Evolutionary conservation across 2,329 filamentous ascomycete genomes (phyloP).

Genomic region (Diplocarpon mali): DNA sequence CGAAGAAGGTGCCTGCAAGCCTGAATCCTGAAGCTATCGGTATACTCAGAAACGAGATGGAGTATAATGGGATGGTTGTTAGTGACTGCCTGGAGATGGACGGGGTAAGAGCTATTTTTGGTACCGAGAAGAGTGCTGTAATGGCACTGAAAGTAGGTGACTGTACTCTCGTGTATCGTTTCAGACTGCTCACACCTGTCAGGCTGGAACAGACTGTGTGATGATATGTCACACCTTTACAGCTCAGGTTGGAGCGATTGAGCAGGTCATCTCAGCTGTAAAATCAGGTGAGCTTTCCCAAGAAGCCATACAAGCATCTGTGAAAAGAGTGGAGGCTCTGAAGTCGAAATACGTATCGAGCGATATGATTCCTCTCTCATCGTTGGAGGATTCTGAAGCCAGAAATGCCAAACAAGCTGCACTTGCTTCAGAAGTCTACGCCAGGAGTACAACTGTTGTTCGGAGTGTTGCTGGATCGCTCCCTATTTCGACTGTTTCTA

Average conservation of each 20-base stretch:
- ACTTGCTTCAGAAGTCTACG: constrained; percentile 29
- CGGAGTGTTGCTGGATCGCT: constrained; percentile 25
- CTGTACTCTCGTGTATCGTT: not conserved
- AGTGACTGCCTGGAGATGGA: constrained; percentile 37
- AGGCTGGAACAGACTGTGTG: constrained; percentile 33
- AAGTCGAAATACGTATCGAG: constrained; percentile 27
- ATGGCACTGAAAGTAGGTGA: constrained; percentile 29
- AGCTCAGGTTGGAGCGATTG: constrained; percentile 31
- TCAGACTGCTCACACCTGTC: not conserved
- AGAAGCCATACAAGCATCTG: constrained; percentile 27
- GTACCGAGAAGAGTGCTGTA: constrained; percentile 31
- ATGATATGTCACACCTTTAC: constrained; percentile 36
- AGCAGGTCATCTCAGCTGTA: constrained; percentile 29
- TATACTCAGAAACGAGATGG: constrained; percentile 32
- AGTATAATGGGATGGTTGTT: constrained; percentile 33
- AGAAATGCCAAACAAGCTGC: constrained; percentile 14
- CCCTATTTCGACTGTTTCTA: constrained; percentile 22
- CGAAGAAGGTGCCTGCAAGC: constrained; percentile 29
- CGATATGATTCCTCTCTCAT: constrained; percentile 14
- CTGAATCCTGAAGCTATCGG: constrained; percentile 29
- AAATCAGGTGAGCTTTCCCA: constrained; percentile 27
- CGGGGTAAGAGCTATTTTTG: constrained; percentile 31
- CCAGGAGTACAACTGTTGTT: constrained; percentile 32
- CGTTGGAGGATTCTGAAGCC: constrained; percentile 10
- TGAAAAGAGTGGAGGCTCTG: constrained; percentile 27